Evolutionary conservation across 2,329 filamentous ascomycete genomes (phyloP), one percentile per base, ranked within the genome.

Genomic region (Penicillium sp.): DNA sequence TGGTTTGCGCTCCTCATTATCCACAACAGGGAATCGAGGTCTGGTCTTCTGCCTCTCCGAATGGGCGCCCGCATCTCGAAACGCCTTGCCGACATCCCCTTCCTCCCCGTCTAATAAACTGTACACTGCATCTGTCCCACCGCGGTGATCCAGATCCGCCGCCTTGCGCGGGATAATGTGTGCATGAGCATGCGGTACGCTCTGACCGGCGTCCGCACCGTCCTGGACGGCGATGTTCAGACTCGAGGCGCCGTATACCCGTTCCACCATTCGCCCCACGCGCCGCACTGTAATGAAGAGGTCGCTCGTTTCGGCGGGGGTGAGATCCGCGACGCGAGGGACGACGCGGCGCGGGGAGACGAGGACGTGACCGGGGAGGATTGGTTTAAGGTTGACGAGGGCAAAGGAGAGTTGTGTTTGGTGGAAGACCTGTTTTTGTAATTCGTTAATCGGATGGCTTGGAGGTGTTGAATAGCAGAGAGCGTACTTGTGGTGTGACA

Each of bases 211-310:
- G 52, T 90, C 89, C 28, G 78, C 75, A 18, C 93, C 93, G 69
- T 98, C 93, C 69, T 98, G 93, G n/a, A 98, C 81, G 0, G 92
- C 91, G 43, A 98, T 84, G 66, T 95, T 97, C 73, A 97, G 86
- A 52, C 88, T 87, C 8, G 88, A 83, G 5, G 83, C 86, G 29
- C 78, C 66, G 66, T 80, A 79, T 54, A 83, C 69, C 27, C 76
- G 75, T 63, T 81, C 75, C 6, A 96, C 79, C 75, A 95, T 90
- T 41, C 79, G 80, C 61, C 91, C 86, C 5, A 95, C 84, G 35
- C 83, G 82, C 69, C 93, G 89, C 25, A 95, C 90, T 1, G 91
- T 86, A n/a, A 80, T 70, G 73, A 96, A 95, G 20, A 98, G 81
- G 68, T 98, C 92, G 31, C 77, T 75, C n/a, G 89, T 81, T 74